Evolutionary conservation across 352 stramenopile genomes (phyloP).

Genomic region (Pythium utonaiense): DNA sequence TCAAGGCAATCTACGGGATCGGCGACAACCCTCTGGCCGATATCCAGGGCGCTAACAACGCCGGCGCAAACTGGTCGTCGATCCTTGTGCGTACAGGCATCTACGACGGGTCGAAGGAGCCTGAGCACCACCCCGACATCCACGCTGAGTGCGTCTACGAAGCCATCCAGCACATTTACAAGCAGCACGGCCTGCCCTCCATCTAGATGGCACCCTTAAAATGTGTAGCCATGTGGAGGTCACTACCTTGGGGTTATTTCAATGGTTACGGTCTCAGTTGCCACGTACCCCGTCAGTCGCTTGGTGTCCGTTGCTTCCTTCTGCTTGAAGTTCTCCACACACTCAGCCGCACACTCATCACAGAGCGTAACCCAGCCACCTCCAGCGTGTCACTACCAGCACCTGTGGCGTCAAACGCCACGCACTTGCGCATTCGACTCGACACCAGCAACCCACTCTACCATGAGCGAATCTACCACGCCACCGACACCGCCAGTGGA

Average conservation of each 20-base stretch:
- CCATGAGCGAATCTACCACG: not conserved
- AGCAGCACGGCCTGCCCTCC: constrained; percentile 38
- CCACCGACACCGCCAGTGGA: constrained; percentile 18
- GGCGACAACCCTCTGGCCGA: constrained; percentile 86
- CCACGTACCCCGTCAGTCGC: not conserved
- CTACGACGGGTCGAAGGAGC: constrained; percentile 57
- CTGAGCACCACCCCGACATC: constrained; percentile 64
- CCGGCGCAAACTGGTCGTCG: constrained; percentile 76
- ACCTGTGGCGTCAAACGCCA: not conserved
- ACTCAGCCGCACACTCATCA: not conserved
- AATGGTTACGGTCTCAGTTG: not conserved
- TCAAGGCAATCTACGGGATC: constrained; percentile 83
- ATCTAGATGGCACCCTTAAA: constrained; percentile 7
- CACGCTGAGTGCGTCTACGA: constrained; percentile 62
- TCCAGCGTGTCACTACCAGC: not conserved
- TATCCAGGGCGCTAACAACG: constrained; percentile 86
- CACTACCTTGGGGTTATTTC: not conserved
- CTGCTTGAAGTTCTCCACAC: not conserved
- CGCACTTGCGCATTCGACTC: not conserved
- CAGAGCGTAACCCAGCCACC: not conserved
- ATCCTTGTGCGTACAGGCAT: constrained; percentile 87
- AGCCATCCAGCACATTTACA: constrained; percentile 77
- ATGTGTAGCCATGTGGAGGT: constrained; percentile 10
- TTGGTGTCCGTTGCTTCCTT: not conserved
- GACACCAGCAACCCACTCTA: not conserved